Conservation (phyloP, 768 basidiomycete species). For the Boletus vinaceobasis region DNA sequence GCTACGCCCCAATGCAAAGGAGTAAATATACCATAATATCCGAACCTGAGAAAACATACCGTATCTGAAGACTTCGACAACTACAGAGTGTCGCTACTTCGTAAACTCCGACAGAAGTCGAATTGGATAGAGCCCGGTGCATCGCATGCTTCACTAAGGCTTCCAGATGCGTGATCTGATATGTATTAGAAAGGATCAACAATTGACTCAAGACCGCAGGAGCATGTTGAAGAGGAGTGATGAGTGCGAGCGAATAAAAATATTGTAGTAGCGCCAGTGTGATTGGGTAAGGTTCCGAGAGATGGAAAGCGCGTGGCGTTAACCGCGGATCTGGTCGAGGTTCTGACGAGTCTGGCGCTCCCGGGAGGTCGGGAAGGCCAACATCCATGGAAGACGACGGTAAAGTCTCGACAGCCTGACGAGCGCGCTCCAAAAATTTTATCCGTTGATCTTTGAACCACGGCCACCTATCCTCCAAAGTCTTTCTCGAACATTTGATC, state of each 20-base stretch:
- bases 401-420: constrained; percentile 51
- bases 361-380: constrained; percentile 59
- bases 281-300: constrained; percentile 89
- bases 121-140: constrained; percentile 82
- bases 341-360: constrained; percentile 45
- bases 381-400: constrained; percentile 62
- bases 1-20: constrained; percentile 32
- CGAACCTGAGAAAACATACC: constrained; percentile 45
- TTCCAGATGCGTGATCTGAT: constrained; percentile 72
- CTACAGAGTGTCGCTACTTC: constrained; percentile 92
- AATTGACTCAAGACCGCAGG: constrained; percentile 87
- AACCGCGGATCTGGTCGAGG: constrained; percentile 72
- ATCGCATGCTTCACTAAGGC: constrained; percentile 89
- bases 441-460: constrained; percentile 83
- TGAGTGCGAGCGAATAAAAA: constrained; percentile 81
- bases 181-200: constrained; percentile 78
- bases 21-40: constrained; percentile 8
- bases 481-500: constrained; percentile 74
- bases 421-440: constrained; percentile 56
- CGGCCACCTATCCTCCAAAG: constrained; percentile 91
- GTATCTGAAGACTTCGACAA: constrained; percentile 84
- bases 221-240: constrained; percentile 89
- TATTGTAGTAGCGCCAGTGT: constrained; percentile 90
- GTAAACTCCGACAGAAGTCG: constrained; percentile 87
- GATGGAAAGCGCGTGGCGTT: constrained; percentile 70